Conservation (phyloP, 148 eudicot genomes). For the Cornus florida region DNA sequence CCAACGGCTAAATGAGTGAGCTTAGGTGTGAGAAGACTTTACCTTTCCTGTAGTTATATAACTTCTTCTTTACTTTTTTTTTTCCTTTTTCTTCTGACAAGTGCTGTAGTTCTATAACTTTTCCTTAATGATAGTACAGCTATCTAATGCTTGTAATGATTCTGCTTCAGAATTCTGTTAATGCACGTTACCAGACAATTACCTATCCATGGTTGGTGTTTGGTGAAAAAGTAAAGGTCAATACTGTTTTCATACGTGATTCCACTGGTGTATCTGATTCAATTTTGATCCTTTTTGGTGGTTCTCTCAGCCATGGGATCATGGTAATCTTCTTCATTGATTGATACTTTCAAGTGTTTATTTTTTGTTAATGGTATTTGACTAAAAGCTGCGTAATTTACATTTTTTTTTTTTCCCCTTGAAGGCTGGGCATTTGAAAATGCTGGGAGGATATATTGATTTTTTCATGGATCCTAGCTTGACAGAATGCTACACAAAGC, state of each 20-base stretch:
- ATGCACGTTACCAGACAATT: slow-evolving; percentile 96
- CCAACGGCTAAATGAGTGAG: too few species aligned
- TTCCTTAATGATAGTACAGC: neutral
- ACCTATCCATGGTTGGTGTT: slow-evolving; percentile 97
- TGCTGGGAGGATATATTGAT: slow-evolving; percentile 90
- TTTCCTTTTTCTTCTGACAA: neutral
- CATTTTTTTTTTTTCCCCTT: neutral
- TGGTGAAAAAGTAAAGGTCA: slow-evolving; percentile 97
- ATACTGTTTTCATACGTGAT: slow-evolving; percentile 92
- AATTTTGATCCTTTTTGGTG: slow-evolving; percentile 89
- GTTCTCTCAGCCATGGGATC: slow-evolving; percentile 64
- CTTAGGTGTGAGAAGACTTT: neutral
- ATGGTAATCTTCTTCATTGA: slow-evolving; percentile 46
- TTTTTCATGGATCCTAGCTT: slow-evolving; percentile 93
- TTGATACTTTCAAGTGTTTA: neutral
- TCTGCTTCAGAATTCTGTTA: slow-evolving; percentile 87
- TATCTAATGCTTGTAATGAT: slow-evolving; percentile 6
- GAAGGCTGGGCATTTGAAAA: slow-evolving; percentile 85
- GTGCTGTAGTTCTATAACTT: neutral
- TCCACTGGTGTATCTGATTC: slow-evolving; percentile 98
- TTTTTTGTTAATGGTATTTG: neutral
- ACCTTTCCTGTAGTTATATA: neutral
- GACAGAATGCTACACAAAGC: slow-evolving; percentile 82
- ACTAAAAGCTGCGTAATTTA: slow-evolving; percentile 7
- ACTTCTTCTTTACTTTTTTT: too few species aligned